These are phyloP conservation scores for Phascolomyces articulosus DNA, from an alignment of 371 early-diverging fungal genomes.

Conservation along the genomic window DNA sequence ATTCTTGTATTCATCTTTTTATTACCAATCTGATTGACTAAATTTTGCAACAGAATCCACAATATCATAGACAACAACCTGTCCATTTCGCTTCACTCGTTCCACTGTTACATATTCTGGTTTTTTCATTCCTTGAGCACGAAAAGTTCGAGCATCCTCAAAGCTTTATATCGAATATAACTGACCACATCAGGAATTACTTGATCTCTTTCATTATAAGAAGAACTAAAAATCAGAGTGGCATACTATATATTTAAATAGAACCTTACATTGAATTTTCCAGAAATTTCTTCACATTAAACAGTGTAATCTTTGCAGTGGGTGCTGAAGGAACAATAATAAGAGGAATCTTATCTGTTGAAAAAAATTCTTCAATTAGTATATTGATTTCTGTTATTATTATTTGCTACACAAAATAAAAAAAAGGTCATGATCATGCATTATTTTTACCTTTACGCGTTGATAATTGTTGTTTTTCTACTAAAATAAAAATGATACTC, in stretches of 20 bases:
- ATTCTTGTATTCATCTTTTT: no score
- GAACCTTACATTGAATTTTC: constrained; percentile 71
- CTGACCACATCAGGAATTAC: no score
- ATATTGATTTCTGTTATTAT: background rate
- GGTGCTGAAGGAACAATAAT: constrained; percentile 90
- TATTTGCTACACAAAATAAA: no score
- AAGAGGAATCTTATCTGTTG: constrained; percentile 73
- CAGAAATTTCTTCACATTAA: constrained; percentile 83
- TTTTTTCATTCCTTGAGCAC: constrained; percentile 68
- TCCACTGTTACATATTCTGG: constrained; percentile 64
- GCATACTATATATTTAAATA: background rate
- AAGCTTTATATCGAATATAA: no score
- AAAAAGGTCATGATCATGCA: no score
- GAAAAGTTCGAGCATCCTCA: constrained; percentile 63
- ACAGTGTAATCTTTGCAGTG: constrained; percentile 81
- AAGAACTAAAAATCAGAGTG: no score
- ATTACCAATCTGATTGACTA: constrained; percentile 76
- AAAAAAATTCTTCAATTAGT: no score
- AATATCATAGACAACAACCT: constrained; percentile 62
- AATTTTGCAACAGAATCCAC: constrained; percentile 74
- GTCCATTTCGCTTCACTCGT: constrained; percentile 52
- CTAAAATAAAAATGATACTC: no score
- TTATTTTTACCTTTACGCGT: constrained; percentile 16
- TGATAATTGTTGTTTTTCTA: constrained; percentile 11
- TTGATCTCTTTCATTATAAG: no score